Base-by-base conservation (phyloP, 2,329 filamentous ascomycete genomes). In the Penicillium sp. region DNA sequence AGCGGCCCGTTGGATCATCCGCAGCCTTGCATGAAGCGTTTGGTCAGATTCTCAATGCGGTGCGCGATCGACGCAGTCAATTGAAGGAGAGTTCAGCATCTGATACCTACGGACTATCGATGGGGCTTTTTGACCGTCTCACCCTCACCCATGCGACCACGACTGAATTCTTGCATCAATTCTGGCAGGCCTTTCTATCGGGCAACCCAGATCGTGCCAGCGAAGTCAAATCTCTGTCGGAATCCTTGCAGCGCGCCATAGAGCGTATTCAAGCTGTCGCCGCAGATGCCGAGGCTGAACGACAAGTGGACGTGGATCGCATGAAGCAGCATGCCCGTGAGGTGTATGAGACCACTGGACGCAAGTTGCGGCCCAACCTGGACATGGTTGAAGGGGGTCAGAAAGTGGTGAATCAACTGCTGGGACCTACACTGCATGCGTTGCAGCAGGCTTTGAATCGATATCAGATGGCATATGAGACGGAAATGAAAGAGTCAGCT, bases 91-190 rank as follows among this genome's bases (percentile, higher is more conserved):
- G 52, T 4, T 49, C 61, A 2, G 53, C 53, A 2, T 57, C 65
- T 6, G 55, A 58, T 20, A 67, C 67, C 1, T 68, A 64, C 20
- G 74, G 72, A 3, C 61, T 77, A 11, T 69, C 74, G 1, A 48
- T 65, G 6, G 52, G 62, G 2, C 67, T 79, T 1, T 80, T 79
- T 48, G 79, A 84, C 48, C 75, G 75, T 12, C 57, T 85, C n/a
- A 73, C 70, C 9, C 72, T 84, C 38, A 95, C 90, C 0, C 88
- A 96, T 60, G 89, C 89, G 36, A 98, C 92, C 0, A 93, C 87
- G 0, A 83, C 85, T 25, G 92, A 98, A 58, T 98, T 96, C 56
- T 70, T 98, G n/a, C 85, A 90, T 54, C 93, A 96, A 62, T 98
- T 98, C 69, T 98, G 90, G 90, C 76, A 79, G 22, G 80, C 89